phyloP scores from a whole-genome alignment of 768 basidiomycete genomes.

The Arthromyces matolae region DNA sequence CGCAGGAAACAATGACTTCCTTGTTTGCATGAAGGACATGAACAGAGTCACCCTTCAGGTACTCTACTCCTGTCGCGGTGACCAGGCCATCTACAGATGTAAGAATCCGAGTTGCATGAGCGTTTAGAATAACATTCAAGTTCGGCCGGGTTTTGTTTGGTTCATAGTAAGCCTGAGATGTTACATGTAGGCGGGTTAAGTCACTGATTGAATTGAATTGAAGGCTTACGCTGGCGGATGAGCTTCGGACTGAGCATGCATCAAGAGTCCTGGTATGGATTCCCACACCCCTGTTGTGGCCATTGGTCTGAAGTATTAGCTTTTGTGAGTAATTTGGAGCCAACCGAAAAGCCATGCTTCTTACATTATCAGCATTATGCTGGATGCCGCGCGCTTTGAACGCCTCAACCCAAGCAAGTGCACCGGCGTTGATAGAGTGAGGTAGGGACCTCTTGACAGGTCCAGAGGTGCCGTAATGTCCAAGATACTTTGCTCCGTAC shows the following conservation, averaged over 20 bases:
- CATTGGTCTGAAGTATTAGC: background rate
- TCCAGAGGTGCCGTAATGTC: background rate
- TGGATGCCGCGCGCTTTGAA: no score
- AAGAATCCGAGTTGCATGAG: background rate
- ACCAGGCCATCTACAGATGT: background rate
- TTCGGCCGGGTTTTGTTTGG: background rate
- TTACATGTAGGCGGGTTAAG: no score
- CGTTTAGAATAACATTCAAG: background rate
- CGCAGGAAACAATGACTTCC: slow-evolving; percentile 7
- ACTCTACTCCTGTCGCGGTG: slow-evolving; percentile 1
- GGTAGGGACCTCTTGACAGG: background rate
- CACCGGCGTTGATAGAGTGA: background rate
- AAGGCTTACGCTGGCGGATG: background rate
- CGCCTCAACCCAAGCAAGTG: background rate
- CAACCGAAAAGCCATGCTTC: no score
- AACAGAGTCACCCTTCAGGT: background rate
- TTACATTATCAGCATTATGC: no score
- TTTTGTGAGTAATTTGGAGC: no score
- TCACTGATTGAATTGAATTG: no score
- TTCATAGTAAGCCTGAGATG: background rate
- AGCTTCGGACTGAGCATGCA: background rate
- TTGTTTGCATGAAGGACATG: background rate
- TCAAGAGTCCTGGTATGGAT: background rate
- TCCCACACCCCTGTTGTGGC: background rate
- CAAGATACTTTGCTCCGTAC: background rate